Base-by-base conservation (phyloP, 148 eudicot species). In the Chenopodium formosanum region DNA sequence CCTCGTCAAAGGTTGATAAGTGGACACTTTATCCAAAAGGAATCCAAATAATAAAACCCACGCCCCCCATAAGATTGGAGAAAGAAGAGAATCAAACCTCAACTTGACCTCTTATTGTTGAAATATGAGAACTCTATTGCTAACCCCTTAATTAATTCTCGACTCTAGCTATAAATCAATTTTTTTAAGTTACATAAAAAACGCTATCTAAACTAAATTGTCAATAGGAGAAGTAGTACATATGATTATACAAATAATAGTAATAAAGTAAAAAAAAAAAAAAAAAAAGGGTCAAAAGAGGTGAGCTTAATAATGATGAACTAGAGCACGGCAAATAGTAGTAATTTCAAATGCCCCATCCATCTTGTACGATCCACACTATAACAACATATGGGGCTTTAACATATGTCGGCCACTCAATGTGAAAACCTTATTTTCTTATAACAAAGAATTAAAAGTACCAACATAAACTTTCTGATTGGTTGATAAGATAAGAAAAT, bases 341-440 rank as follows among this genome's bases (percentile, higher is more conserved):
- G 34, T 58, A 23, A 31, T 67, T 20, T 62, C 66, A 67, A 78
- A 22, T 47, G 71, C 52, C 27, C 19, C 16, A 27, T 13, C 60
- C 37, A 70, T 5, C 1, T 69, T 27, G 74, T 70, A 66, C 60
- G 52, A 32, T 12, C 78, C 83, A 80, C 83, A 80, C 73, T 63
- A 73, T 34, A 70, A 46, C 25, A 71, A n/a, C 72, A 63, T 27
- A 69, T 3, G 13, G 67, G 80, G 56, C 82, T 52, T 73, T 83
- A 23, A 70, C 47, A 14, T 32, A 11, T 84, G 86, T 80, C 86
- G 80, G 86, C 83, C 86, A 84, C 83, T 67, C 22, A 12, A 14
- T 46, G 7, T 29, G 20, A 27, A 80, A 74, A 80, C 8, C 62
- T 27, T 63, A 3, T 7, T 25, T 58, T 23, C 64, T 34, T 1